Percentiles rank a stretch among this genome's conserved stretches.
Evolutionary conservation across 768 basidiomycete species (phyloP).

Genomic region (Hericium rajendrae): DNA sequence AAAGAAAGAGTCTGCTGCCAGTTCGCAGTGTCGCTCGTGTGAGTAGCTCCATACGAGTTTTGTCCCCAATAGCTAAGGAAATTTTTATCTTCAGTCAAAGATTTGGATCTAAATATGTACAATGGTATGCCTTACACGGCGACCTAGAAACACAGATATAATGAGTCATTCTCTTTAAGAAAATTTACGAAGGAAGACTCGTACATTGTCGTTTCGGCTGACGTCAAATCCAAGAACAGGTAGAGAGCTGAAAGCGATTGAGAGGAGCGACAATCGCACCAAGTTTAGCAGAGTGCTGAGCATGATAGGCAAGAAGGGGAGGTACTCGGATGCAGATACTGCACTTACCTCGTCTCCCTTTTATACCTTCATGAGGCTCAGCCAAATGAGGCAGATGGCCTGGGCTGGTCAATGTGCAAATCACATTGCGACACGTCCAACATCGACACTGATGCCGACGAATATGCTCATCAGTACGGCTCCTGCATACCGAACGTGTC

Average conservation of each 20-base stretch:
- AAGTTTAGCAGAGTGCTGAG: background rate
- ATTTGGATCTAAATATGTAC: background rate
- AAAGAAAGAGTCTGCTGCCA: constrained; percentile 41
- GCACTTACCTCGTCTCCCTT: background rate
- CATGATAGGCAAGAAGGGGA: background rate
- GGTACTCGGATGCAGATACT: background rate
- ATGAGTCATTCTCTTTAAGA: background rate
- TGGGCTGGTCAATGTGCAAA: too few species aligned
- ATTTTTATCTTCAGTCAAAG: background rate
- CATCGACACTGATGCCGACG: too few species aligned
- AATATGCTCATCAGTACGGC: too few species aligned
- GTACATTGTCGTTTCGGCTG: constrained; percentile 30
- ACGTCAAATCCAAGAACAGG: constrained; percentile 23
- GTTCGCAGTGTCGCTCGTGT: constrained; percentile 27
- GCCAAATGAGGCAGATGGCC: too few species aligned
- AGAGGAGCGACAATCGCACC: background rate
- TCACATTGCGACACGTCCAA: too few species aligned
- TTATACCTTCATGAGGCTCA: background rate
- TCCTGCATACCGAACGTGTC: too few species aligned
- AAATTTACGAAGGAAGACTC: constrained; percentile 4
- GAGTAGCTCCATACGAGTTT: constrained; percentile 48
- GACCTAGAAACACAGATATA: constrained; percentile 14
- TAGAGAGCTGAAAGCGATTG: background rate
- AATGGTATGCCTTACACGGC: constrained; percentile 16
- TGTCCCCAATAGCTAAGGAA: constrained; percentile 43